These are phyloP conservation scores for Nematodospora anomalae DNA, from an alignment of 1,139 yeast species.

Conservation along the genomic window DNA sequence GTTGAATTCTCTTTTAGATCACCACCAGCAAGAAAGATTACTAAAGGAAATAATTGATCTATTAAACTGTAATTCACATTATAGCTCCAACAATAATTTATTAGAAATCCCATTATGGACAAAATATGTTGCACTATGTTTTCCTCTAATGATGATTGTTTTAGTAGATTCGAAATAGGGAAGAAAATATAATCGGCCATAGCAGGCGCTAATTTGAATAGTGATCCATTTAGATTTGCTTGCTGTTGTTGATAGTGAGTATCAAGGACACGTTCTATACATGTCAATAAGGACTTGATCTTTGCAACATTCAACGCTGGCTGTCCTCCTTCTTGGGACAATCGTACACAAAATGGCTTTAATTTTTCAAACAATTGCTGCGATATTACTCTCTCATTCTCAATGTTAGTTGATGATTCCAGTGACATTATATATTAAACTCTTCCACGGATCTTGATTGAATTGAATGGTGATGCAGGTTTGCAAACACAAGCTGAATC, in stretches of 20 bases:
- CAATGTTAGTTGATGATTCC: conserved; percentile 3
- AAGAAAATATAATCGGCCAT: conserved; percentile 46
- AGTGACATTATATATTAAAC: conserved; percentile 1
- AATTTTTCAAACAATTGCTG: conserved; percentile 30
- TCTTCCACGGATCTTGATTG: too few relatives aligned
- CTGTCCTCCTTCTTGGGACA: conserved; percentile 23
- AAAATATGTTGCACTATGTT: conserved; percentile 24
- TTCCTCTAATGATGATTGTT: conserved; percentile 26
- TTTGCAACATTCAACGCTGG: conserved; percentile 16
- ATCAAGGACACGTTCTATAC: conserved; percentile 16
- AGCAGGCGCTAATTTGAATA: conserved; percentile 29
- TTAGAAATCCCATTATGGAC: conserved; percentile 29
- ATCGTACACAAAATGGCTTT: conserved; percentile 36
- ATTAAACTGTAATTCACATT: conserved; percentile 25
- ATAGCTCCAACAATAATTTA: conserved; percentile 33
- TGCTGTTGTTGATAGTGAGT: conserved; percentile 18
- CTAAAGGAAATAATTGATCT: conserved; percentile 40
- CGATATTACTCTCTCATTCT: conserved; percentile 22
- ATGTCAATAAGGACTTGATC: conserved; percentile 12
- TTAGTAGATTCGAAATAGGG: conserved; percentile 38
- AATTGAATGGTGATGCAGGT: neutral
- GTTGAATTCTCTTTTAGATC: conserved; percentile 10
- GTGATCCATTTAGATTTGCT: conserved; percentile 10
- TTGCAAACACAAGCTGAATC: neutral
- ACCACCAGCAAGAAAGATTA: conserved; percentile 23